Base-by-base conservation (phyloP, 441 rosid genomes). In the Gossypium gossypioides region DNA sequence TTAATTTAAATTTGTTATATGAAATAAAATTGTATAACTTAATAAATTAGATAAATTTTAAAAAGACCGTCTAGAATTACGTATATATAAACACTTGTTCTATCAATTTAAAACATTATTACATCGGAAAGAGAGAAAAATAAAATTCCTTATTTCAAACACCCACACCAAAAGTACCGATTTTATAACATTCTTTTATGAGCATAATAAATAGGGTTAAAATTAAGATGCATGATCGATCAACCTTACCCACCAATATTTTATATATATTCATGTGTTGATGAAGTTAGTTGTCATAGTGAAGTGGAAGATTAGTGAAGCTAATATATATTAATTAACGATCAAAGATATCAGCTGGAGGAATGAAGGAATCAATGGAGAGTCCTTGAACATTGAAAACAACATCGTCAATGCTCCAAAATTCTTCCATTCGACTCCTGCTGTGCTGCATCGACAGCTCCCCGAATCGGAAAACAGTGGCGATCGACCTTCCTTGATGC, bases 331-430 rank as follows among this genome's bases (percentile, higher is more conserved):
- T 27, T 21, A 9, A 57, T 57, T 24, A 56, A 6, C 71, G 77
- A 74, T 87, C 84, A 68, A 80, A 80, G 10, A 91, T 82, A 79
- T 91, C 98, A 46, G 98, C 90, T 0, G 98, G 97, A 72, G 98
- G 98, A 40, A 93, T 93, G 78, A 91, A 93, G 16, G 81, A 80
- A 59, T 93, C 98, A 19, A 85, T 54, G 10, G 96, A 90, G 50
- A 93, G 93, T 2, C 97, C 97, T 0, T 85, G 92, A 18, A 93
- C 98, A 75, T 93, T 84, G 77, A 88, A 93, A 58, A 86, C 97
- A 74, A 89, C 95, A 83, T 93, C 97, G 72, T 90, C 96, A 66
- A 93, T 93, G 70, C 84, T 84, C 98, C 98, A 93, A 0, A 81
- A 75, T 79, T 93, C 98, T 74, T 93, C 96, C 97, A 93, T 91